Conservation (phyloP, 2,329 filamentous ascomycete genomes). For the Epichloe amarillans region DNA sequence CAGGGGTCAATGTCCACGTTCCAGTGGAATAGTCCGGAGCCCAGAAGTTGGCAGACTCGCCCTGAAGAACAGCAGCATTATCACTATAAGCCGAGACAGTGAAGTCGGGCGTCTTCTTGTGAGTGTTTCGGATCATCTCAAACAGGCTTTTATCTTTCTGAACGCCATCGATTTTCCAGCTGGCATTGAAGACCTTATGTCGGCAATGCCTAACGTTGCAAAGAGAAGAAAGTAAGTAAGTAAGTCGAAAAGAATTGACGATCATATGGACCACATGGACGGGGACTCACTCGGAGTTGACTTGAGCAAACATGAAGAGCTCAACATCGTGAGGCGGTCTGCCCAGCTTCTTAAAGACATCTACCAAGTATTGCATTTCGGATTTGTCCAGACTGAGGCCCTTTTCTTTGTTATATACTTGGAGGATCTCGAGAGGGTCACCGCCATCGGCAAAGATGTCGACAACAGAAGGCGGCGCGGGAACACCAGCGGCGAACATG, state of each 20-base stretch:
- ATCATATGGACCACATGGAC: neutral
- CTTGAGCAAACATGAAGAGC: conserved; percentile 98
- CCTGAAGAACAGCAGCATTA: conserved; percentile 73
- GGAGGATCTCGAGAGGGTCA: conserved; percentile 57
- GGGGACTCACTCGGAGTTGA: conserved; percentile 64
- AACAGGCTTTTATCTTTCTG: conserved; percentile 73
- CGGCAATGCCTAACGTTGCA: conserved; percentile 44
- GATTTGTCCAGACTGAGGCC: conserved; percentile 77
- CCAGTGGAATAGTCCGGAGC: conserved; percentile 76
- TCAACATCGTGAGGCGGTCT: conserved; percentile 76
- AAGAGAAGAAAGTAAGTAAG: neutral
- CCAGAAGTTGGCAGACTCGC: conserved; percentile 47
- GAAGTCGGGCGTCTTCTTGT: conserved; percentile 64
- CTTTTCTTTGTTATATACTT: conserved; percentile 69
- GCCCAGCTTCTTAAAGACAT: conserved; percentile 32
- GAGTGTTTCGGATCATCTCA: conserved; percentile 92
- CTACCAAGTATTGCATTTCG: conserved; percentile 90
- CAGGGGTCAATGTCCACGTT: conserved; percentile 76
- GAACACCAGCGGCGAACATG: conserved; percentile 64
- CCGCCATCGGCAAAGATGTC: conserved; percentile 54
- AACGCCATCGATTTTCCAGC: conserved; percentile 85
- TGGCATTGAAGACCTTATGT: conserved; percentile 89
- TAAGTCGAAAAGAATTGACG: neutral
- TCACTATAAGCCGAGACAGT: conserved; percentile 97
- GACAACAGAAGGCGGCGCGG: conserved; percentile 56